Conservation (phyloP, 371 early-diverging fungal species). For the Rhizomucor pusillus region DNA sequence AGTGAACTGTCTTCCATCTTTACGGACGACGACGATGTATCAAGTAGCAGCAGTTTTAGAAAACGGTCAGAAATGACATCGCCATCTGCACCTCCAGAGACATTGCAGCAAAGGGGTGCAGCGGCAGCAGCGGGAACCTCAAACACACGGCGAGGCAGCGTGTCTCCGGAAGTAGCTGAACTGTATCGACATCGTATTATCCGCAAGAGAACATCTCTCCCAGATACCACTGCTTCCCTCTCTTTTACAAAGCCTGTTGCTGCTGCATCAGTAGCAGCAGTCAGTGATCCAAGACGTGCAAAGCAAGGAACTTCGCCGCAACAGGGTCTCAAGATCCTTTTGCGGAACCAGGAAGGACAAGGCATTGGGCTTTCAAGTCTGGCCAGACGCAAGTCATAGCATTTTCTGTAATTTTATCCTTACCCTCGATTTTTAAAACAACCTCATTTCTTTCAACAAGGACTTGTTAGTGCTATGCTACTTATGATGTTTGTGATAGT, state of each 20-base stretch:
- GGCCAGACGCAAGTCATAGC: not conserved
- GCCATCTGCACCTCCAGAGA: not conserved
- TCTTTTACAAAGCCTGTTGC: slow-evolving; percentile 4
- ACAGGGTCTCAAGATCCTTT: slow-evolving; percentile 30
- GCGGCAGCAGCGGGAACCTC: not conserved
- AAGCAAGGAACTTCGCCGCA: slow-evolving; percentile 23
- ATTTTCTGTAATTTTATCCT: too few relatives aligned
- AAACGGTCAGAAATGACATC: slow-evolving; percentile 5
- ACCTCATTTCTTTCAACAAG: too few relatives aligned
- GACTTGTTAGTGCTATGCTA: too few relatives aligned
- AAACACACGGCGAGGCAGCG: not conserved
- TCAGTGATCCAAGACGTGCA: not conserved
- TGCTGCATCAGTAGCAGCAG: slow-evolving; percentile 6
- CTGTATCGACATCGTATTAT: slow-evolving; percentile 40
- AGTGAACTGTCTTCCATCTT: slow-evolving; percentile 18
- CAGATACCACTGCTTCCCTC: slow-evolving; percentile 15
- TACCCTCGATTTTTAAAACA: too few relatives aligned
- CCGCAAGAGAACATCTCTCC: slow-evolving; percentile 32
- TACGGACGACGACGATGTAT: slow-evolving; percentile 18
- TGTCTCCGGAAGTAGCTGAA: slow-evolving; percentile 23
- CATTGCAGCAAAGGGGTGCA: not conserved
- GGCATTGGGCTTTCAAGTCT: slow-evolving; percentile 9
- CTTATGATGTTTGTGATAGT: too few relatives aligned
- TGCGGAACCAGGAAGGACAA: slow-evolving; percentile 22
- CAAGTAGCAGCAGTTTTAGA: not conserved